A percentile compares a stretch with the other conserved stretches of the same genome.
Conservation (phyloP, 345 rosid genomes). For the Noccaea bulbosa region DNA sequence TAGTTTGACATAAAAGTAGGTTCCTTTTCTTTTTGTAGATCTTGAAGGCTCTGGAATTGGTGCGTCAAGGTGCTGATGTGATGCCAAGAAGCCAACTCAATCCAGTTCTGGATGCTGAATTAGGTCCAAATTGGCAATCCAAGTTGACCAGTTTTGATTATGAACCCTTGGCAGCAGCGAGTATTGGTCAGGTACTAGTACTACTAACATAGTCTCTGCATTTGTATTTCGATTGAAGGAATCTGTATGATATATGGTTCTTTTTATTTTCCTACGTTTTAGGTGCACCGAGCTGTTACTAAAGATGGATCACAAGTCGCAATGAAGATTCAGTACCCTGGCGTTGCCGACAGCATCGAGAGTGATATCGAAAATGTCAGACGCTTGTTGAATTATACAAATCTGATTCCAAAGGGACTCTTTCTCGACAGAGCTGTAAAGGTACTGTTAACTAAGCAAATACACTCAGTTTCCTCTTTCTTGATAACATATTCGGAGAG, state of each 20-base stretch:
- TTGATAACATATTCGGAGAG: not conserved
- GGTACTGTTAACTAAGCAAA: conserved; percentile 49
- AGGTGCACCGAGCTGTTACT: conserved; percentile 90
- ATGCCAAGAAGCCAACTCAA: conserved; percentile 94
- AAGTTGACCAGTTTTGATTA: conserved; percentile 88
- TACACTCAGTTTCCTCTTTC: not conserved
- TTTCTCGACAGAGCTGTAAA: conserved; percentile 89
- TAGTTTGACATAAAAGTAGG: conserved; percentile 37
- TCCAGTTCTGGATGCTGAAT: conserved; percentile 82
- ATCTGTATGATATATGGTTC: not conserved
- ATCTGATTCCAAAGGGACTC: conserved; percentile 91
- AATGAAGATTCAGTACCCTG: conserved; percentile 99
- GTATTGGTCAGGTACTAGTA: conserved; percentile 85
- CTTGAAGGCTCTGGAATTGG: conserved; percentile 92
- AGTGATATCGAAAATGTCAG: conserved; percentile 96
- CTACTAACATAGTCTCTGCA: conserved; percentile 17
- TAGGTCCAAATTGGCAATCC: conserved; percentile 83
- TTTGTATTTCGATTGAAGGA: not conserved
- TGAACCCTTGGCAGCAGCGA: conserved; percentile 96
- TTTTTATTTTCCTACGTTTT: conserved; percentile 10
- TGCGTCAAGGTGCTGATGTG: conserved; percentile 99
- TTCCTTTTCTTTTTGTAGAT: conserved; percentile 52
- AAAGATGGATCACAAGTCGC: conserved; percentile 79
- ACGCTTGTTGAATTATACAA: conserved; percentile 78
- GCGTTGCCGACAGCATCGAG: conserved; percentile 93